Base-by-base conservation (phyloP, 1,139 yeast genomes). In the Arxiozyma heterogenica region DNA sequence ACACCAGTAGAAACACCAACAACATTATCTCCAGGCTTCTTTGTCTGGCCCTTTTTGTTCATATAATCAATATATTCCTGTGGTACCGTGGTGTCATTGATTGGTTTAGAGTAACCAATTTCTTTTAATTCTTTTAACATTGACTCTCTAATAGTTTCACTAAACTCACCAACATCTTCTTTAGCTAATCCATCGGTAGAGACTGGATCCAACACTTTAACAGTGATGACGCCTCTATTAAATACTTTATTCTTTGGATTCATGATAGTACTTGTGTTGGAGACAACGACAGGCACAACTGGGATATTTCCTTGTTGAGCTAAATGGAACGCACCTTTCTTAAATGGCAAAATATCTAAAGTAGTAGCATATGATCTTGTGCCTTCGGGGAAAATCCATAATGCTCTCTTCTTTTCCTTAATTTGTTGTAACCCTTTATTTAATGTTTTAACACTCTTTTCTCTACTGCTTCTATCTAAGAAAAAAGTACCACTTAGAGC, bases 261-360 rank as follows among this genome's bases (percentile, higher is more conserved):
- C 73, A 87, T 80, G 46, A 94, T 70, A 43, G 81, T 79, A 7
- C 95, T 84, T 54, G 95, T 87, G 72, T 93, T 94, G 47, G 91
- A 80, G 8, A 89, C 88, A 11, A 88, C 95, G 48, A 86, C 76
- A 3, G 99, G 98, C 17, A 93, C 82, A 49, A 93, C 75, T 25
- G 98, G 98, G 41, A 93, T 82, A 45, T 82, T 82, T 3, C 96
- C 96, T 71, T 91, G 95, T 58, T 86, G 86, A 15, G 99, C 98
- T 65, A 93, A 78, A 71, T 93, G 96, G 81, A 94, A 94, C 0
- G 98, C 98, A 51, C 99, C 99, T 68, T 94, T 94, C 71, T 93
- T 93, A 72, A 93, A 88, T 1, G 96, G 95, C 54, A 88, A 75
- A 69, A 94, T 73, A 12, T 78, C 82, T 52, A 95, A 84, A 47